phyloP scores from a whole-genome alignment of 140 eudicot genomes.

The Anethum foeniculum region DNA sequence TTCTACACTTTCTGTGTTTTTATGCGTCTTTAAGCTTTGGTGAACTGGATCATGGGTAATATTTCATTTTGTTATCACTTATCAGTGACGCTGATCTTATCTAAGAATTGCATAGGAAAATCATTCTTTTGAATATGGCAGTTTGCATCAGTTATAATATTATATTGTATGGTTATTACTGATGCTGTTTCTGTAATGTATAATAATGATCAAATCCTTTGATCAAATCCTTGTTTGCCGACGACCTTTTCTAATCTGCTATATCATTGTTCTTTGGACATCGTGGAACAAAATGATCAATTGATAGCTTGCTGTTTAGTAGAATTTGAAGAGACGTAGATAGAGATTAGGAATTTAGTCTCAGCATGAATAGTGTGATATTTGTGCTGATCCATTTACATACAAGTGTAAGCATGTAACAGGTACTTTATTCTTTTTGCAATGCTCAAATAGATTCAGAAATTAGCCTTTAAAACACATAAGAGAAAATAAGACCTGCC shows the following conservation, averaged over 20 bases:
- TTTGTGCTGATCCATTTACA: neutral
- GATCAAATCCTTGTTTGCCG: too few relatives aligned
- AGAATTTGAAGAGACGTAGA: neutral
- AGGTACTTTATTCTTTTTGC: neutral
- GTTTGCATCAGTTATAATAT: neutral
- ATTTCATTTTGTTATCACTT: neutral
- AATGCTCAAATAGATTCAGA: neutral
- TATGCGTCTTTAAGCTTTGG: neutral
- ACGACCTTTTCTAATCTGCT: neutral
- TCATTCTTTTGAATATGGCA: neutral
- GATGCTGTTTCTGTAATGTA: neutral
- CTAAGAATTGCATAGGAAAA: neutral
- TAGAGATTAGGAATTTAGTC: neutral
- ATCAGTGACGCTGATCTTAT: neutral
- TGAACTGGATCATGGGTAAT: neutral
- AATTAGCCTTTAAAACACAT: neutral
- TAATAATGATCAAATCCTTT: neutral
- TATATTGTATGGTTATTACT: neutral
- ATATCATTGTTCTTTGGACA: neutral
- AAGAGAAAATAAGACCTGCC: neutral
- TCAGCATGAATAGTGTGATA: neutral
- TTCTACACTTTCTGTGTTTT: neutral
- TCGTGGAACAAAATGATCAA: neutral
- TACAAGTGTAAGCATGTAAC: neutral
- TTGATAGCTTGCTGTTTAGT: neutral